Conservation (phyloP, 805 yeast species). For the Starmerella stellata region DNA sequence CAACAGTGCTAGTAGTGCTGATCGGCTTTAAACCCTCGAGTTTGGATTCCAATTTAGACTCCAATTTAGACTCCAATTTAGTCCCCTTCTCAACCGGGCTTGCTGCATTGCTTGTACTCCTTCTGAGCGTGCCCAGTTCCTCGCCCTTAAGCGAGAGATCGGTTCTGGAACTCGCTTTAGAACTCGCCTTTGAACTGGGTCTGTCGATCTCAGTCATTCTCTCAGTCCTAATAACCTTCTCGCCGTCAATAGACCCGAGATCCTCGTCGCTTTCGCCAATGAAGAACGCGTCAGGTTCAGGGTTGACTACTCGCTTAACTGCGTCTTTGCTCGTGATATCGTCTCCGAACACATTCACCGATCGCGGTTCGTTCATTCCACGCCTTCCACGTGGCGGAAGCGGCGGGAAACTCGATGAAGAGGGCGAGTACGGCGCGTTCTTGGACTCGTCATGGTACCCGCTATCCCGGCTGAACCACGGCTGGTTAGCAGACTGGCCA, state of each 20-base stretch:
- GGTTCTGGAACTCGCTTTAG: no score
- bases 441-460: background rate
- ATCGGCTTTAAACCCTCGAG: no score
- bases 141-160: no score
- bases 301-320: slow-evolving; percentile 11
- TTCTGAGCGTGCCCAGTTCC: no score
- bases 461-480: background rate
- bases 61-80: no score
- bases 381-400: slow-evolving; percentile 6
- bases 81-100: no score
- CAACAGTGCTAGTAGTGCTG: no score
- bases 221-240: no score
- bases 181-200: no score
- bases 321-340: slow-evolving; percentile 3
- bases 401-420: slow-evolving; percentile 9
- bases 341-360: slow-evolving; percentile 20
- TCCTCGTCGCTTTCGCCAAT: slow-evolving; percentile 20
- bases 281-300: slow-evolving; percentile 19
- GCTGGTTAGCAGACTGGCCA: background rate
- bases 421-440: background rate
- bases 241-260: background rate
- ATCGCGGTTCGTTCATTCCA: slow-evolving; percentile 2
- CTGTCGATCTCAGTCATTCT: no score
- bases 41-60: no score
- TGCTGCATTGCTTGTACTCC: no score